These are phyloP conservation scores for Fistulinella prunicolor DNA, from an alignment of 768 basidiomycete genomes.

Conservation along the genomic window DNA sequence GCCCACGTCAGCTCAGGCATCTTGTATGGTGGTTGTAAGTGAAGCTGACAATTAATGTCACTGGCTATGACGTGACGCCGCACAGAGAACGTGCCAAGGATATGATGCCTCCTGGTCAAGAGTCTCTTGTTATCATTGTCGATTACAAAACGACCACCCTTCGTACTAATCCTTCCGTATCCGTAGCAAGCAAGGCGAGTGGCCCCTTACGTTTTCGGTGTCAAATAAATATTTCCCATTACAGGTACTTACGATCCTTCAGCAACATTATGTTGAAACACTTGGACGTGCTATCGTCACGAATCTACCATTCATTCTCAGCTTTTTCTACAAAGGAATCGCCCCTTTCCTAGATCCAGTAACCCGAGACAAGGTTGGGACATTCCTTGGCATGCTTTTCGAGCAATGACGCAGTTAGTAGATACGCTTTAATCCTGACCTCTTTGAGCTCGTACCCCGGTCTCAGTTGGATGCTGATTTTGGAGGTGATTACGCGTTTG, in stretches of 20 bases:
- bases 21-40: conserved; percentile 84
- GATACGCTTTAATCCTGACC: conserved; percentile 89
- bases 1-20: conserved; percentile 78
- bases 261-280: conserved; percentile 87
- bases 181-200: conserved; percentile 70
- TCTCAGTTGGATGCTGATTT: conserved; percentile 82
- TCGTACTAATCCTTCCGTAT: conserved; percentile 80
- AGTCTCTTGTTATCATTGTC: conserved; percentile 78
- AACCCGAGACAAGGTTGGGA: conserved; percentile 74
- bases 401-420: conserved; percentile 24
- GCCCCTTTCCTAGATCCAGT: conserved; percentile 85
- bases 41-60: not conserved
- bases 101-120: conserved; percentile 81
- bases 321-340: conserved; percentile 81
- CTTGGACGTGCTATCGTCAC: conserved; percentile 82
- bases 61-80: conserved; percentile 5
- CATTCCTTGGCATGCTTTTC: not conserved
- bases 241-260: conserved; percentile 72
- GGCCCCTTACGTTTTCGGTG: not conserved
- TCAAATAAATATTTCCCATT: not conserved
- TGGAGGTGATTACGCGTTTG: conserved; percentile 70
- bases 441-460: conserved; percentile 68
- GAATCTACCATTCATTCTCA: conserved; percentile 72
- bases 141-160: conserved; percentile 84
- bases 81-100: conserved; percentile 84